Base-by-base conservation (phyloP, 495 filamentous ascomycete genomes). In the Choiromyces venosus region DNA sequence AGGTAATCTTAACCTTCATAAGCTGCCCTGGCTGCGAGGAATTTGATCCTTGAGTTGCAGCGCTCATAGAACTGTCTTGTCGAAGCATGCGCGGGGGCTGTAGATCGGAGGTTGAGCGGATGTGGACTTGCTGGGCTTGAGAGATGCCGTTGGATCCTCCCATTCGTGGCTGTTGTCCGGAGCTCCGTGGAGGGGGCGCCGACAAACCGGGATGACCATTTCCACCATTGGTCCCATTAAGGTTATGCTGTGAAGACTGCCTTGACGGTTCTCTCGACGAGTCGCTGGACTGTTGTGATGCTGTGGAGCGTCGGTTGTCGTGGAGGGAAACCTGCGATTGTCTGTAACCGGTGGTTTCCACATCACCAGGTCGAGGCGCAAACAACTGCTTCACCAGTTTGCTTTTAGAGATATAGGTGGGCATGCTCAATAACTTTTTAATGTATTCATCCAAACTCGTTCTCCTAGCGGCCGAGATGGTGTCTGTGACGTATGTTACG, bases 401-500 rank as follows among this genome's bases (percentile, higher is more conserved):
- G 82, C 92, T 93, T 70, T 87, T 88, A 6, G 93, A 87, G 69
- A 99, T 97, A 79, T 97, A 91, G 6, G 88, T 83, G 10, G 93
- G 90, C 83, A 97, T 91, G 39, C 88, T 86, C 4, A 99, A 84
- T 10, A 99, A 87, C 74, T 93, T 93, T 83, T 94, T 94, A 78
- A 99, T 92, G 76, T 99, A 99, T 71, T 93, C 91, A 80, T 99
- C 93, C 18, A 99, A 85, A 81, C 94, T 96, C 76, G 93, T 91
- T 66, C 93, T 89, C 67, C 95, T 89, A 39, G 93, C 95, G 76
- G 97, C 93, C 46, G 93, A 96, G 78, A 99, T 97, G 9, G 92
- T 92, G 81, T 97, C 96, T 21, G 96, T 99, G 69, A 99, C 96
- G 83, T 96, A 96, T 71, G 94, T 96, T 77, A 99, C 94, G 33